Evolutionary conservation across 345 rosid genomes (phyloP), one percentile per base, ranked within the genome.

Genomic region (Rhodomyrtus tomentosa): DNA sequence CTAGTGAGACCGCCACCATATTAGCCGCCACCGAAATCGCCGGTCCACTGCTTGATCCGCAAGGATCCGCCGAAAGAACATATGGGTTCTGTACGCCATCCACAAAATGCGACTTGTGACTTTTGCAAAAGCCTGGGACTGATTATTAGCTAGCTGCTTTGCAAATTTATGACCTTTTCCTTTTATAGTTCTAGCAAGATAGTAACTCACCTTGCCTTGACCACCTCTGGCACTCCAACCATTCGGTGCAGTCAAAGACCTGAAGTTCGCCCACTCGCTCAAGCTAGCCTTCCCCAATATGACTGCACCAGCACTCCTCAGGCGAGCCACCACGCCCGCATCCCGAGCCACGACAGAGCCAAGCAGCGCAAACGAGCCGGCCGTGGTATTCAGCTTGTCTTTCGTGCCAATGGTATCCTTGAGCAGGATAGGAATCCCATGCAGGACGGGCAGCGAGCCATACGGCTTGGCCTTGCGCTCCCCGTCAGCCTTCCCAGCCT

Each of bases 201-300:
- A 52, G 42, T 7, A 85, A 83, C 50, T 42, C 62, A 90, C 94
- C 91, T 85, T 90, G 85, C 92, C 94, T 42, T 88, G 93, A 22
- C 96, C 94, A 18, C 88, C 86, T 84, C 93, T 88, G 6, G 88
- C 88, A 85, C 92, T 87, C 87, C 88, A 91, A 45, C 92, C 95
- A 79, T n/a, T 86, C 4, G 93, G 91, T 40, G 50, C 50, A 5
- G 0, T 9, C 50, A 25, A 2, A 2, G 89, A 83, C 84, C 95
- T 87, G 25, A 86, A 85, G 74, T 45, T 2, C 29, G 93, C 88
- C 96, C 95, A 92, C 86, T 91, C 93, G 25, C 84, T 92, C 91
- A 93, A 27, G 91, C 94, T 92, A 25, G 92, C 89, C 88, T 93
- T 93, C 24, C 93, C 93, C 48, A 92, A 62, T 81, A 93, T 88